Evolutionary conservation across 1,284 basidiomycete genomes (phyloP).

Genomic region (Porodaedalea pini): DNA sequence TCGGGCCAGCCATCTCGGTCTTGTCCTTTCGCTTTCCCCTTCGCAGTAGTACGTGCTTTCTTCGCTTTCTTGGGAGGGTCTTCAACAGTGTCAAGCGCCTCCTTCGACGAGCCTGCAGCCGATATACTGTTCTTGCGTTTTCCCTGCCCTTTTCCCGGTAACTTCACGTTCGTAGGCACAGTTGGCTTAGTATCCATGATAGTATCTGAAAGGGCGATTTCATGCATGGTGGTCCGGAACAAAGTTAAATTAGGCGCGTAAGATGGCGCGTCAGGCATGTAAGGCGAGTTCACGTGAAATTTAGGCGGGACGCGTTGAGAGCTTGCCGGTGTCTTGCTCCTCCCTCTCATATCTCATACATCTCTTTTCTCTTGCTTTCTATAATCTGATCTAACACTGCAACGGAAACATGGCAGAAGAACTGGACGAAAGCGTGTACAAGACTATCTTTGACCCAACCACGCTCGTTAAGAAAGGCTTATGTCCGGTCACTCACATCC

Average conservation of each 20-base stretch:
- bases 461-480: constrained; percentile 66
- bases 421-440: constrained; percentile 10
- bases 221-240: too few relatives aligned
- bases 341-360: too few relatives aligned
- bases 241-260: too few relatives aligned
- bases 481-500: constrained; percentile 62
- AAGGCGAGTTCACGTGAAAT: too few relatives aligned
- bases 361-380: too few relatives aligned
- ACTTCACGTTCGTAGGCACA: neutral
- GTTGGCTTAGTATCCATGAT: neutral
- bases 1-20: constrained; percentile 25
- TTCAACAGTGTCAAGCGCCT: neutral
- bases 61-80: neutral
- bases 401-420: neutral
- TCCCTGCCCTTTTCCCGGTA: neutral
- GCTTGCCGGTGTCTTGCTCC: too few relatives aligned
- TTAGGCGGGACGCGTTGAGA: too few relatives aligned
- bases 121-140: neutral
- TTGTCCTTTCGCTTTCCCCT: constrained; percentile 26
- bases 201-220: too few relatives aligned
- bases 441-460: constrained; percentile 49
- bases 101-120: neutral
- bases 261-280: too few relatives aligned
- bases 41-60: neutral
- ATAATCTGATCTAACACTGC: neutral